phyloP scores from a whole-genome alignment of 257 asterid genomes.

The Solanum rostratum region DNA sequence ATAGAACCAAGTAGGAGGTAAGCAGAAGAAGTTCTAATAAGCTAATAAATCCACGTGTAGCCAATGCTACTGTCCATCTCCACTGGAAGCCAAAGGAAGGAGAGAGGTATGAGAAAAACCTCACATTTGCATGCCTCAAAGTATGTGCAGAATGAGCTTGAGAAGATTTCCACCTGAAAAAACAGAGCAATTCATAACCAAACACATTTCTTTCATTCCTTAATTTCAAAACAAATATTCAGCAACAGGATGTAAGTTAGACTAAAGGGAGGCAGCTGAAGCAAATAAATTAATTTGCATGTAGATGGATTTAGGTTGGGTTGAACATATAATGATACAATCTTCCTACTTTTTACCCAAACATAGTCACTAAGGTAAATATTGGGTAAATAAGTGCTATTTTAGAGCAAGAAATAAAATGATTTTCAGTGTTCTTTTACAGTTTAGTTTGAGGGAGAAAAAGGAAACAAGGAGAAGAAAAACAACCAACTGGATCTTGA shows the following conservation, averaged over 20 bases:
- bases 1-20: background rate
- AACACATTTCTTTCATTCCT: background rate
- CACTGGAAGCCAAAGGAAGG: background rate
- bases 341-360: background rate
- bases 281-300: background rate
- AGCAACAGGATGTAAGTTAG: background rate
- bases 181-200: background rate
- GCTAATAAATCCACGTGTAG: background rate
- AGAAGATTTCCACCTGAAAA: constrained; percentile 1
- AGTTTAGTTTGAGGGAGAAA: background rate
- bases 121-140: constrained; percentile 1
- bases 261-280: background rate
- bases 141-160: constrained; percentile 1
- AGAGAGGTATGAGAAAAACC: background rate
- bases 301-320: background rate
- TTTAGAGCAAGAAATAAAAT: background rate
- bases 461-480: background rate
- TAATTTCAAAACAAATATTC: background rate
- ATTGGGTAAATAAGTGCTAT: background rate
- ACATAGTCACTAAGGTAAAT: background rate
- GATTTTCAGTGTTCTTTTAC: background rate
- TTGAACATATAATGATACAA: background rate
- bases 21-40: background rate
- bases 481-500: background rate
- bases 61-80: background rate